Percentiles rank a stretch among this genome's conserved stretches.
Evolutionary conservation across 1,284 basidiomycete genomes (phyloP).

Genomic region (Mycena sp.): DNA sequence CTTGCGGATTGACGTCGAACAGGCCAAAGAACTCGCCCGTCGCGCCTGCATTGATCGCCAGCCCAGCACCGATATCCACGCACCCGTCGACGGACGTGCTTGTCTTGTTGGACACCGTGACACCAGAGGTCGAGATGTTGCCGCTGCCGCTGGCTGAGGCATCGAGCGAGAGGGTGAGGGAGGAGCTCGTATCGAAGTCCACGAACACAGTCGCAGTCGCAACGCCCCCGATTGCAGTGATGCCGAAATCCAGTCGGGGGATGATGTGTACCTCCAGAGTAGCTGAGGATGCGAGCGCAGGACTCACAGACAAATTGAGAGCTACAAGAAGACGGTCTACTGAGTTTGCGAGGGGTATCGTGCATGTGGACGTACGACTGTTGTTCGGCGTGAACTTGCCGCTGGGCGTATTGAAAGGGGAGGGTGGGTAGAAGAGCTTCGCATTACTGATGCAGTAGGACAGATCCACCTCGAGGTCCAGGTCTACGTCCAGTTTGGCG

Average conservation of each 20-base stretch:
- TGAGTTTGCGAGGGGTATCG: neutral
- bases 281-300: conserved; percentile 42
- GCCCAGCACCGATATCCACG: conserved; percentile 27
- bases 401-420: conserved; percentile 20
- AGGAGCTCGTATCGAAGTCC: conserved; percentile 45
- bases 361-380: conserved; percentile 26
- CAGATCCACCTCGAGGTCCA: conserved; percentile 38
- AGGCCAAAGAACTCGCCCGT: conserved; percentile 15
- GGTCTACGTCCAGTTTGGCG: conserved; percentile 15
- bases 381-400: conserved; percentile 32
- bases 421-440: conserved; percentile 29
- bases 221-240: conserved; percentile 41
- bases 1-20: conserved; percentile 16
- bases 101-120: neutral
- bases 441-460: conserved; percentile 31
- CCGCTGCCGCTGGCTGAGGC: conserved; percentile 21
- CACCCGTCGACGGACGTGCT: conserved; percentile 18
- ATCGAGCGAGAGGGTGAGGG: conserved; percentile 36
- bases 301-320: conserved; percentile 44
- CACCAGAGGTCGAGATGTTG: neutral
- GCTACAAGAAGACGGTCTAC: conserved; percentile 30
- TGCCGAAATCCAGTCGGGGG: conserved; percentile 46
- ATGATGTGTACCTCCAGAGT: conserved; percentile 49
- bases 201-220: conserved; percentile 45
- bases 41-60: conserved; percentile 21